Percentiles rank a stretch among this genome's conserved stretches.
Conservation (phyloP, 1,284 basidiomycete genomes). For the Pseudozyma sp. region DNA sequence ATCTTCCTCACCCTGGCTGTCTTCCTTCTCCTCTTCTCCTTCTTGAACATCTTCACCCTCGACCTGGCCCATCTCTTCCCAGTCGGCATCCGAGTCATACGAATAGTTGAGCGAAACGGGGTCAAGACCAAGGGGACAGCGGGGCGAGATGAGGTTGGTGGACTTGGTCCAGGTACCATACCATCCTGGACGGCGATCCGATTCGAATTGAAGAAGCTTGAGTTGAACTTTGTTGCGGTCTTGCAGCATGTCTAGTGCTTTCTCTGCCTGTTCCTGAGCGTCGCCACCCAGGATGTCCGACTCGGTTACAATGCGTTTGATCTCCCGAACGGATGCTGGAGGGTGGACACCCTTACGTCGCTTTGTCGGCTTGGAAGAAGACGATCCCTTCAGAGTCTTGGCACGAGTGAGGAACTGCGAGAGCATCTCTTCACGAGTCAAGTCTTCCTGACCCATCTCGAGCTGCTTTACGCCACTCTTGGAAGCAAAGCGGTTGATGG, state of each 20-base stretch:
- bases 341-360: constrained; percentile 56
- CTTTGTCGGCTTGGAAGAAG: not conserved
- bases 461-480: constrained; percentile 5
- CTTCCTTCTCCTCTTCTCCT: constrained; percentile 57
- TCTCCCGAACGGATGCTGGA: constrained; percentile 59
- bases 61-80: constrained; percentile 63
- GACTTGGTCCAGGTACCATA: constrained; percentile 65
- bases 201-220: constrained; percentile 64
- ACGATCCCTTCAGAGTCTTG: constrained; percentile 11
- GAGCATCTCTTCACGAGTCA: constrained; percentile 44
- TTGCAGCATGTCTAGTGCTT: constrained; percentile 54
- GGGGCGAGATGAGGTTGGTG: constrained; percentile 60
- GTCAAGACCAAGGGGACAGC: constrained; percentile 64
- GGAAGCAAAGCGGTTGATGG: constrained; percentile 56
- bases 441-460: constrained; percentile 20
- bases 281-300: constrained; percentile 65
- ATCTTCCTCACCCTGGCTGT: constrained; percentile 44
- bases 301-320: constrained; percentile 64
- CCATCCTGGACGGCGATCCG: constrained; percentile 65
- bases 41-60: constrained; percentile 64
- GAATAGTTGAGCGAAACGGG: constrained; percentile 65
- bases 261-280: constrained; percentile 57
- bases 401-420: constrained; percentile 39
- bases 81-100: constrained; percentile 67
- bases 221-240: constrained; percentile 60